Evolutionary conservation across 1,139 yeast genomes (phyloP).

Genomic region (Keqinozyma sinolaborantium): DNA sequence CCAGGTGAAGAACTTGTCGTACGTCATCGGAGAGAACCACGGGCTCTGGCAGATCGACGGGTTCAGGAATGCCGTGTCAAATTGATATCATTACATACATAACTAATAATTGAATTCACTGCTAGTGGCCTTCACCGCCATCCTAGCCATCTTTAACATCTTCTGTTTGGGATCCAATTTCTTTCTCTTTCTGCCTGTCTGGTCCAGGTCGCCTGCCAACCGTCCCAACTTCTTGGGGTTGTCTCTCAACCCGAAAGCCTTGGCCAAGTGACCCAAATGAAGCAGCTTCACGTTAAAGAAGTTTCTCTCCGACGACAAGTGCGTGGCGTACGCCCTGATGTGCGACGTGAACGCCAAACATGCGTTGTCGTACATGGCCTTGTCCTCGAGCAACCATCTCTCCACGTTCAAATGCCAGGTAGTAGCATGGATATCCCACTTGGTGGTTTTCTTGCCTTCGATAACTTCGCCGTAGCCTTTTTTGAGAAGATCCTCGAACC

Average conservation of each 20-base stretch:
- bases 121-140: conserved; percentile 58
- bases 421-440: conserved; percentile 95
- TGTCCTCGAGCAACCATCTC: conserved; percentile 77
- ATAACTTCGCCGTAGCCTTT: conserved; percentile 34
- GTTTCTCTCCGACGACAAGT: conserved; percentile 71
- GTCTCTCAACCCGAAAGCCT: conserved; percentile 90
- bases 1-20: conserved; percentile 41
- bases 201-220: conserved; percentile 20
- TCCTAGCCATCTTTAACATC: conserved; percentile 75
- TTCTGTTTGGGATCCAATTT: conserved; percentile 65
- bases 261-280: conserved; percentile 94
- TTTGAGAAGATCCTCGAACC: conserved; percentile 52
- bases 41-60: conserved; percentile 59
- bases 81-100: conserved; percentile 1
- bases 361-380: conserved; percentile 57
- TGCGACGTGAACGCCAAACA: conserved; percentile 83
- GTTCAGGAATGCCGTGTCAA: conserved; percentile 14
- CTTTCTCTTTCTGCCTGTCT: conserved; percentile 29
- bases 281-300: conserved; percentile 75
- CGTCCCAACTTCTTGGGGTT: conserved; percentile 78
- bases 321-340: conserved; percentile 95
- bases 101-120: conserved; percentile 69
- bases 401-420: conserved; percentile 93
- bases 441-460: conserved; percentile 33
- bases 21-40: conserved; percentile 71